Evolutionary conservation across 106 monocot genomes (phyloP), one percentile per base, ranked within the genome.

Genomic region (Apostasia ramifera): DNA sequence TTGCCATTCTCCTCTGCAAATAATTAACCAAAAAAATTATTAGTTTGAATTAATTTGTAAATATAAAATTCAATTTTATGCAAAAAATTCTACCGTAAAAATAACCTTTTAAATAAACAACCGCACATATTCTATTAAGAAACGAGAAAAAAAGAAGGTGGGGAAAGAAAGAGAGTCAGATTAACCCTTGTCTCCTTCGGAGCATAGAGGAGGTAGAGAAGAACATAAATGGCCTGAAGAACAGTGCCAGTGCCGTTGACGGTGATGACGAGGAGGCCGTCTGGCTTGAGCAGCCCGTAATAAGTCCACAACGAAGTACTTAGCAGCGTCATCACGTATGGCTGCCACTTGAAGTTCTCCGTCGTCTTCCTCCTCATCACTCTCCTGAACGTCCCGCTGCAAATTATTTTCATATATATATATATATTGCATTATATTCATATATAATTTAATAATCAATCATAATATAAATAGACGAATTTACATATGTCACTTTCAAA

Each of bases 261-360:
- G 1, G 90, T 86, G 50, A 83, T 83, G 1, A 90, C 70, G 6
- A 90, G 86, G 8, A 79, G 70, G 4, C 78, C 86, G 1, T 65
- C 70, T 0, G 90, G 78, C 76, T 90, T 90, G 42, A 83, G 73
- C 26, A 90, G 66, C 0, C 90, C 90, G 59, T 90, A 90, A 56
- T 59, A 90, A 42, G 78, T 73, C 90, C 90, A 90, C 11, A 86
- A 53, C 0, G 78, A 81, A 6, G 86, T 81, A 55, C 76, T 71
- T 58, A 89, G 50, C 15, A 89, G 70, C 8, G 89, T 89, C 0
- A 82, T 66, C 1, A 81, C 60, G 61, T 85, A 89, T 0, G 89
- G 89, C 5, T 71, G 38, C 60, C 82, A 58, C 43, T 79, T 76
- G 71, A 82, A 89, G 37, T 59, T 77, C 74, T 80, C 77, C 0